Evolutionary conservation across 495 filamentous ascomycete genomes (phyloP).

Genomic region (Aspergillus indologenus): DNA sequence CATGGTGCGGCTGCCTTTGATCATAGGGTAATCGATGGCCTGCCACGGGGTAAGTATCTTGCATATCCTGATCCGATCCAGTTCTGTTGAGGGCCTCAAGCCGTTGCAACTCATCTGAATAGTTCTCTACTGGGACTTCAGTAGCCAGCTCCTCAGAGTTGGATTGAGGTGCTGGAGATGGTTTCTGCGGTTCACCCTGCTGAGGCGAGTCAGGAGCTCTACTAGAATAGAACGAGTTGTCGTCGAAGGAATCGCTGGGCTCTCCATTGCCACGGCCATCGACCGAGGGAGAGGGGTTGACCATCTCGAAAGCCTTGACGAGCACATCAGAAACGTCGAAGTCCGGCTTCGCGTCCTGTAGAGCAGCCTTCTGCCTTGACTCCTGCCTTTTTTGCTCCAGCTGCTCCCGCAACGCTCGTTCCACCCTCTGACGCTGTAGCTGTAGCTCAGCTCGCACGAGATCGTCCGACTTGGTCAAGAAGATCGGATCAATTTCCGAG

Average conservation of each 20-base stretch:
- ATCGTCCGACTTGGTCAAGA: slow-evolving; percentile 81
- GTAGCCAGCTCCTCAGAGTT: slow-evolving; percentile 24
- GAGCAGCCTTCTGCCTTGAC: slow-evolving; percentile 50
- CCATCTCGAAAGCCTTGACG: slow-evolving; percentile 66
- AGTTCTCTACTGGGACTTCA: slow-evolving; percentile 29
- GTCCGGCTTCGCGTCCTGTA: slow-evolving; percentile 60
- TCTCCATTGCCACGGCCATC: slow-evolving; percentile 51
- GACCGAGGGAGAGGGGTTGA: slow-evolving; percentile 58
- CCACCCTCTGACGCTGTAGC: slow-evolving; percentile 74
- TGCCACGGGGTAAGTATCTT: slow-evolving; percentile 46
- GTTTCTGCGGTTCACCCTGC: slow-evolving; percentile 28
- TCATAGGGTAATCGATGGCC: slow-evolving; percentile 32
- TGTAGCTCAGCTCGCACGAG: slow-evolving; percentile 78
- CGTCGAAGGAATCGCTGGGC: slow-evolving; percentile 78
- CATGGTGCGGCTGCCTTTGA: slow-evolving; percentile 30
- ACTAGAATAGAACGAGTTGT: slow-evolving; percentile 95
- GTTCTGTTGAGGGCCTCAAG: slow-evolving; percentile 44
- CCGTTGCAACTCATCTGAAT: slow-evolving; percentile 48
- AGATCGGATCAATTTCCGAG: slow-evolving; percentile 68
- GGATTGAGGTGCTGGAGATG: slow-evolving; percentile 29
- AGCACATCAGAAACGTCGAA: slow-evolving; percentile 76
- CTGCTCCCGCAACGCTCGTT: slow-evolving; percentile 72
- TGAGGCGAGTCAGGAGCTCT: slow-evolving; percentile 54
- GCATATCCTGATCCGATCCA: slow-evolving; percentile 47
- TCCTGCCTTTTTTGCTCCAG: slow-evolving; percentile 61